Evolutionary conservation across 2,329 filamentous ascomycete species (phyloP).

Genomic region (Aspergillus phoenicis): DNA sequence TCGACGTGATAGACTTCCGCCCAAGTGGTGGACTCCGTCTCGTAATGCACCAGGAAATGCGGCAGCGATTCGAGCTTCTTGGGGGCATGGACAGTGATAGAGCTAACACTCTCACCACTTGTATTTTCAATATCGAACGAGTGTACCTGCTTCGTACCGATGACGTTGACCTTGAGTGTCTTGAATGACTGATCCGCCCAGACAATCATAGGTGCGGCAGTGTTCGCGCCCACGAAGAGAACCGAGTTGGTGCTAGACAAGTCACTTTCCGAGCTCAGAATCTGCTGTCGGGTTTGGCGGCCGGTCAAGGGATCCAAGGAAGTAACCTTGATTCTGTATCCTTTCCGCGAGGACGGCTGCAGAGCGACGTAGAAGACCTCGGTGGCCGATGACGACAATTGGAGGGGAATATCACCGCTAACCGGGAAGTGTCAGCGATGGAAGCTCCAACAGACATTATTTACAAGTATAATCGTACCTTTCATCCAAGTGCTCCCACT

Average conservation of each 20-base stretch:
- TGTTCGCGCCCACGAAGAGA: slow-evolving; percentile 45
- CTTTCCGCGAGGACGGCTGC: slow-evolving; percentile 65
- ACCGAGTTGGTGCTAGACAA: slow-evolving; percentile 52
- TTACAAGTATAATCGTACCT: slow-evolving; percentile 42
- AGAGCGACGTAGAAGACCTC: slow-evolving; percentile 76
- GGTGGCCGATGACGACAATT: slow-evolving; percentile 70
- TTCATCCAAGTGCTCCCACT: slow-evolving; percentile 75
- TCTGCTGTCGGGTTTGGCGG: slow-evolving; percentile 69
- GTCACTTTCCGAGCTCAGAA: slow-evolving; percentile 73
- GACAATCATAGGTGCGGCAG: slow-evolving; percentile 45
- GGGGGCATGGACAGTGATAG: slow-evolving; percentile 70
- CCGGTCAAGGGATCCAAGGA: slow-evolving; percentile 74
- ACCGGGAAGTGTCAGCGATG: slow-evolving; percentile 22
- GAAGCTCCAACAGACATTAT: neutral
- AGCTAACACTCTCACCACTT: slow-evolving; percentile 53
- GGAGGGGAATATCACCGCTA: slow-evolving; percentile 71
- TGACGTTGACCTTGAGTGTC: slow-evolving; percentile 48
- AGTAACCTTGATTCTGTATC: slow-evolving; percentile 75
- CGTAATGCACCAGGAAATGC: slow-evolving; percentile 84
- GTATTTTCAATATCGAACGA: slow-evolving; percentile 44
- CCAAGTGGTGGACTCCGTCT: slow-evolving; percentile 70
- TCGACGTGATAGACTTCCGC: slow-evolving; percentile 86
- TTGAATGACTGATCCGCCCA: slow-evolving; percentile 50
- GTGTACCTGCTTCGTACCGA: slow-evolving; percentile 46
- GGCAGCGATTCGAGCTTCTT: slow-evolving; percentile 69